These are phyloP conservation scores for Globisporangium barbulae DNA, from an alignment of 352 stramenopile genomes.

Conservation along the genomic window DNA sequence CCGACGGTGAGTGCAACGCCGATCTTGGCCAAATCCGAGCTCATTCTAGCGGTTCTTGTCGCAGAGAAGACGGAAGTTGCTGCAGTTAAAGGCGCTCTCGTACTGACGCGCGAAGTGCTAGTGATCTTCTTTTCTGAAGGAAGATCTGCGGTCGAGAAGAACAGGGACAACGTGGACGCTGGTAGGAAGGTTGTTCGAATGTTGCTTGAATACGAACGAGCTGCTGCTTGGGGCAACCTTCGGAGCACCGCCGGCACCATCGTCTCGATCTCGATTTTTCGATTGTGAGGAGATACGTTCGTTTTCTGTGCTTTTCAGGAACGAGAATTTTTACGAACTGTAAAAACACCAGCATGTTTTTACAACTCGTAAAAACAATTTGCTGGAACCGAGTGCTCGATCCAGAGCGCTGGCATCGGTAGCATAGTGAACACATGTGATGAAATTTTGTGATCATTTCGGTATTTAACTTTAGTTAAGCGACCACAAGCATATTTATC, in stretches of 20 bases:
- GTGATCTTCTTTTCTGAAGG: slow-evolving; percentile 2
- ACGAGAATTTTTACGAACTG: too few species aligned
- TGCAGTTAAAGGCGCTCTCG: background rate
- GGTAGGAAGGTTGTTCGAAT: slow-evolving; percentile 4
- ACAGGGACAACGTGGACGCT: background rate
- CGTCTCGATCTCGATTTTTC: slow-evolving; percentile 11
- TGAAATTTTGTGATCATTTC: too few species aligned
- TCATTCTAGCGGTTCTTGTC: slow-evolving; percentile 20
- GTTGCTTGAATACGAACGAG: background rate
- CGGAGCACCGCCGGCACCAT: slow-evolving; percentile 6
- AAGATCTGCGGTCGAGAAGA: slow-evolving; percentile 10
- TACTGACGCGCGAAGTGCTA: background rate
- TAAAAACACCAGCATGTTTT: too few species aligned
- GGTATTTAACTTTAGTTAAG: too few species aligned
- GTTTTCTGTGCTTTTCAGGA: background rate
- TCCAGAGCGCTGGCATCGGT: too few species aligned
- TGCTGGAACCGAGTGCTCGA: too few species aligned
- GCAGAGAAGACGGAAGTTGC: background rate
- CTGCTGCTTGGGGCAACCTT: slow-evolving; percentile 4
- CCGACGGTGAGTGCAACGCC: slow-evolving; percentile 40
- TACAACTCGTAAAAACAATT: too few species aligned
- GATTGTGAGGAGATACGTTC: background rate
- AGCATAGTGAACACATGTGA: too few species aligned
- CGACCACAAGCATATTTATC: too few species aligned
- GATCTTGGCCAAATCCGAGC: slow-evolving; percentile 42